Base-by-base conservation (phyloP, 495 filamentous ascomycete species). In the Diplogelasinospora grovesii region DNA sequence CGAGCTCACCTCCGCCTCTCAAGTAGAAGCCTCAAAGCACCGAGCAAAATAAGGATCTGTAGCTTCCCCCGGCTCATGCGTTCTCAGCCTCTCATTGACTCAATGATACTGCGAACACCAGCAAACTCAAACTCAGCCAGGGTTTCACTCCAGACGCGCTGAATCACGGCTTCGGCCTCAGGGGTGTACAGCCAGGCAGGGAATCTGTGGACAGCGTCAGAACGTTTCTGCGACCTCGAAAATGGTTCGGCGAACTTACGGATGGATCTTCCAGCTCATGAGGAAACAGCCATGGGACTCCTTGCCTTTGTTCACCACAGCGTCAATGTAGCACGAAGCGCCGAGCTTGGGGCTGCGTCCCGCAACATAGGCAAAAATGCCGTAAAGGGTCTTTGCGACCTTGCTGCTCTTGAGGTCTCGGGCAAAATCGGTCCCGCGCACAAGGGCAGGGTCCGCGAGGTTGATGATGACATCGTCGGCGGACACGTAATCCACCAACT, bases 391-490 rank as follows among this genome's bases (percentile, higher is more conserved):
- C 10, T 56, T 19, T 1, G 24, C 25, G 8, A 52, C 23, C 18
- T 36, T 48, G 0, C 49, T 27, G n/a, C 48, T 40, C 3, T 34
- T 45, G 0, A 39, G 40, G 5, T 67, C 61, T 11, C 63, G 60
- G 10, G 41, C 39, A 2, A 75, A 48, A 3, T 60, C 43, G 3
- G 69, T 74, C 18, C 68, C 70, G 30, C 62, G 63, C 8, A 53
- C 54, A 29, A 56, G 59, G 14, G 63, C 71, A 0, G 69, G 70
- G 22, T 71, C 63, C 1, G 64, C 68, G 1, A 70, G 29, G 48
- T 74, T 75, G n/a, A 77, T 49, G 14, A 74, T 52, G 0, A 73
- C 64, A 20, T 73, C 69, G 22, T 69, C 52, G 22, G 59, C 42
- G 2, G 48, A 57, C 8, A 73, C 63, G 38, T 59, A 59, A 8